Conservation (phyloP, 768 basidiomycete genomes). For the Clitopilus hobsonii region DNA sequence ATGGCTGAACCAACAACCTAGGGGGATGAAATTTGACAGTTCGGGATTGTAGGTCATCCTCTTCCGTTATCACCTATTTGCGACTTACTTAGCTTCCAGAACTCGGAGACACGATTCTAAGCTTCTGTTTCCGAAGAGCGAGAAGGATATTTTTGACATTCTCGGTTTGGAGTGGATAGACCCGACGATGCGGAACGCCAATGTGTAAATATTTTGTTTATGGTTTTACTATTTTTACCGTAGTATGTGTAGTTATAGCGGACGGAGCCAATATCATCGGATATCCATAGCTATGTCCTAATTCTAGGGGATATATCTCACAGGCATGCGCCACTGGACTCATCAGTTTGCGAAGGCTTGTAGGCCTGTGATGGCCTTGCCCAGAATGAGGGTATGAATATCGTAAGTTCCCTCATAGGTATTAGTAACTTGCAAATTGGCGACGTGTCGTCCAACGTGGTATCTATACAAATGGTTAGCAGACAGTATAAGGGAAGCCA, state of each 20-base stretch:
- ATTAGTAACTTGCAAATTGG: slow-evolving; percentile 92
- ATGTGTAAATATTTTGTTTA: slow-evolving; percentile 32
- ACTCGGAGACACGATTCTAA: slow-evolving; percentile 63
- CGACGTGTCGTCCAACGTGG: slow-evolving; percentile 91
- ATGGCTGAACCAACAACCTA: slow-evolving; percentile 18
- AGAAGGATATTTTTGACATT: slow-evolving; percentile 68
- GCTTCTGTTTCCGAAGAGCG: slow-evolving; percentile 53
- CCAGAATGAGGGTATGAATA: slow-evolving; percentile 88
- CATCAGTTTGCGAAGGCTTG: slow-evolving; percentile 72
- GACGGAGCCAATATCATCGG: neutral
- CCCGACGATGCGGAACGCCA: slow-evolving; percentile 70
- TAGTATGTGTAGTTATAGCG: neutral
- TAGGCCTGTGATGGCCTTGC: slow-evolving; percentile 88
- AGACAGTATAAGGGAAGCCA: neutral
- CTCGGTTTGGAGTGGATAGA: slow-evolving; percentile 68
- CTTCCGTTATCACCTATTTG: neutral
- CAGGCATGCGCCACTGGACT: neutral
- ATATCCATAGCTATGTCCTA: neutral
- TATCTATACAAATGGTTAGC: slow-evolving; percentile 46
- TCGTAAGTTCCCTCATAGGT: slow-evolving; percentile 91
- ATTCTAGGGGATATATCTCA: no score
- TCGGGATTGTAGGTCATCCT: slow-evolving; percentile 60
- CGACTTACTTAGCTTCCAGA: slow-evolving; percentile 25
- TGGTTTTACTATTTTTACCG: neutral
- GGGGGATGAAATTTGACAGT: slow-evolving; percentile 83